Conservation (phyloP, 495 filamentous ascomycete species). For the Lasiosphaeriaceae sp. region DNA sequence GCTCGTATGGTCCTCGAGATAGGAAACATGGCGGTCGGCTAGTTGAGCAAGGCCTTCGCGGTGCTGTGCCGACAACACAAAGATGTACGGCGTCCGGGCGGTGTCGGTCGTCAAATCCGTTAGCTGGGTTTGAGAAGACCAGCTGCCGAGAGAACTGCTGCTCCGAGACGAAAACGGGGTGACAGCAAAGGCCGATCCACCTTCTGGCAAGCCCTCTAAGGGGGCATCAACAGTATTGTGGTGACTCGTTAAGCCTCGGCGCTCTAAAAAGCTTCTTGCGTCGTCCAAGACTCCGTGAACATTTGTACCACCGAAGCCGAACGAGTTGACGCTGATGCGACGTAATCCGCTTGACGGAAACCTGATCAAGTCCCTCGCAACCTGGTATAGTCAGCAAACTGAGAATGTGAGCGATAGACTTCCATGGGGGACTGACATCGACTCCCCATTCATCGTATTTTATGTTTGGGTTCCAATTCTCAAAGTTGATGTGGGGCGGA, state of each 20-base stretch:
- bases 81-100: not conserved
- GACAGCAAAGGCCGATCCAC: not conserved
- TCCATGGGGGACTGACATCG: too few species aligned
- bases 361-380: not conserved
- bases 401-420: not conserved
- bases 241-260: not conserved
- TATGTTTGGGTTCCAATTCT: slow-evolving; percentile 44
- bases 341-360: slow-evolving; percentile 1
- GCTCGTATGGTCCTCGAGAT: slow-evolving; percentile 10
- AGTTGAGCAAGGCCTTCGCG: slow-evolving; percentile 17
- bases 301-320: slow-evolving; percentile 15
- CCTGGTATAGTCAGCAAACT: not conserved
- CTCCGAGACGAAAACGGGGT: not conserved
- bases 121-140: slow-evolving; percentile 3
- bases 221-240: not conserved
- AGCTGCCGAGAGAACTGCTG: slow-evolving; percentile 5
- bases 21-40: slow-evolving; percentile 13
- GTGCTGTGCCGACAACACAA: slow-evolving; percentile 24
- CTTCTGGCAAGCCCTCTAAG: not conserved
- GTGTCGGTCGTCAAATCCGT: not conserved
- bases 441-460: slow-evolving; percentile 14
- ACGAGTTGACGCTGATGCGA: slow-evolving; percentile 10
- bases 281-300: slow-evolving; percentile 12
- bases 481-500: slow-evolving; percentile 40
- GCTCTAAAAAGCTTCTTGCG: slow-evolving; percentile 1